phyloP scores from a whole-genome alignment of 2,329 filamentous ascomycete genomes.

The Herpotrichia juniperi region DNA sequence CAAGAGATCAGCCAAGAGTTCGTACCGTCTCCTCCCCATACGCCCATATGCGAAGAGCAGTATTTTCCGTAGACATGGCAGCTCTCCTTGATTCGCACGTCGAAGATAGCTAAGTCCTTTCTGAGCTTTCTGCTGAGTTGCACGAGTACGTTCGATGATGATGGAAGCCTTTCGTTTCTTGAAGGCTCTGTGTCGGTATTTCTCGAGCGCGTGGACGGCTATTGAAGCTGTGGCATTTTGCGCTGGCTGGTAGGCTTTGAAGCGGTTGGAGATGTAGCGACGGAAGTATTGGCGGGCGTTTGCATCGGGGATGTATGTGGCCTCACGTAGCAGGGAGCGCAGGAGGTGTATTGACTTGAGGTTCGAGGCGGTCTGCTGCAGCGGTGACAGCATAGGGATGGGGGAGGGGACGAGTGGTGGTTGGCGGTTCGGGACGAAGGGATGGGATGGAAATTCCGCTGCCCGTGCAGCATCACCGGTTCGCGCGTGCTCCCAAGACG shows the following conservation, averaged over 20 bases:
- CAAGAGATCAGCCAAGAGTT: slow-evolving; percentile 44
- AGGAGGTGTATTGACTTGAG: slow-evolving; percentile 53
- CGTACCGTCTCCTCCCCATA: slow-evolving; percentile 57
- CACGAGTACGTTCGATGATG: slow-evolving; percentile 28
- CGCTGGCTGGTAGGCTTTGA: slow-evolving; percentile 51
- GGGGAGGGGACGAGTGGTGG: neutral
- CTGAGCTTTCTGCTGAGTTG: slow-evolving; percentile 29
- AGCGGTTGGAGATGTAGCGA: slow-evolving; percentile 55
- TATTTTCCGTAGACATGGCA: slow-evolving; percentile 56
- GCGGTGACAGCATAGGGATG: slow-evolving; percentile 18
- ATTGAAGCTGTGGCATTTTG: slow-evolving; percentile 24
- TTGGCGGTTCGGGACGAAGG: neutral
- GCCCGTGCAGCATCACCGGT: too few relatives aligned
- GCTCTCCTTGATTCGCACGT: slow-evolving; percentile 63
- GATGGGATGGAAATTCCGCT: neutral
- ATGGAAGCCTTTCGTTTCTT: slow-evolving; percentile 25
- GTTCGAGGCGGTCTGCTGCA: slow-evolving; percentile 20
- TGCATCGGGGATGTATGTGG: slow-evolving; percentile 65
- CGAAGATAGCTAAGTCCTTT: slow-evolving; percentile 53
- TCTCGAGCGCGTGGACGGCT: slow-evolving; percentile 22
- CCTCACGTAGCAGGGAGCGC: slow-evolving; percentile 64
- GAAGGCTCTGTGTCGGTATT: slow-evolving; percentile 23
- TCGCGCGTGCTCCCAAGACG: too few relatives aligned
- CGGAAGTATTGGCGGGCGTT: slow-evolving; percentile 58
- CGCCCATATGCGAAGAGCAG: slow-evolving; percentile 64